Evolutionary conservation across 2,329 filamentous ascomycete genomes (phyloP).

Genomic region (Chaetomiaceae sp.): DNA sequence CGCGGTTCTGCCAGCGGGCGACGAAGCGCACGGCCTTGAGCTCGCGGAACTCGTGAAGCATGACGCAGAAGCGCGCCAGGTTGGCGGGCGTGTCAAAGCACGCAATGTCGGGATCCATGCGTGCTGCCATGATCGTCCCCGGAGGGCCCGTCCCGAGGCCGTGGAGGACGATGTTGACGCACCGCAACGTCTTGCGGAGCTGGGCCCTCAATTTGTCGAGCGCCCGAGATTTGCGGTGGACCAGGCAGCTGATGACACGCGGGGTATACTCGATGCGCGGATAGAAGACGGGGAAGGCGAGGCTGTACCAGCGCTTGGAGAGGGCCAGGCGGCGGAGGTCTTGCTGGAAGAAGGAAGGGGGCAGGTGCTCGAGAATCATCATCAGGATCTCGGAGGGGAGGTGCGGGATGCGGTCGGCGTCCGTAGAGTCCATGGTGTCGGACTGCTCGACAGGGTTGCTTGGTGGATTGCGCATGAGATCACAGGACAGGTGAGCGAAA

Average conservation of each 20-base stretch:
- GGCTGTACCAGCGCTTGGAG: conserved; percentile 21
- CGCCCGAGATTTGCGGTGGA: conserved; percentile 14
- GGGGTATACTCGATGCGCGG: conserved; percentile 21
- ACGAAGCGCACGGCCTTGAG: conserved; percentile 17
- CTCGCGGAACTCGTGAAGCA: conserved; percentile 16
- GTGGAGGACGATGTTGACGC: conserved; percentile 19
- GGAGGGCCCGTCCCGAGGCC: neutral
- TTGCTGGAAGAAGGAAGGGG: conserved; percentile 22
- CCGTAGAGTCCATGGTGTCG: neutral
- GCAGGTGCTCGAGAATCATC: conserved; percentile 21
- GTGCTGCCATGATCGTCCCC: neutral
- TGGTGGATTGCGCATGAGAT: neutral
- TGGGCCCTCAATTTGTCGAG: conserved; percentile 9
- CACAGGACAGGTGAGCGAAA: neutral
- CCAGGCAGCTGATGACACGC: conserved; percentile 20
- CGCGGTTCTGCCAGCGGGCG: conserved; percentile 13
- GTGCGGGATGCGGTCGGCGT: neutral
- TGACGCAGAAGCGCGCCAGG: conserved; percentile 12
- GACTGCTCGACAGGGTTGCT: too few relatives aligned
- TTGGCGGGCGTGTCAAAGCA: conserved; percentile 19
- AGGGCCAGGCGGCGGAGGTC: conserved; percentile 21
- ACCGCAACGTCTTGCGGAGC: conserved; percentile 16
- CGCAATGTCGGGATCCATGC: neutral
- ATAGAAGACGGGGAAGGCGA: conserved; percentile 18
- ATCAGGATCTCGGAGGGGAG: conserved; percentile 23